Evolutionary conservation across 305 asterid species (phyloP), one percentile per base, ranked within the genome.

Genomic region (Vinca major): DNA sequence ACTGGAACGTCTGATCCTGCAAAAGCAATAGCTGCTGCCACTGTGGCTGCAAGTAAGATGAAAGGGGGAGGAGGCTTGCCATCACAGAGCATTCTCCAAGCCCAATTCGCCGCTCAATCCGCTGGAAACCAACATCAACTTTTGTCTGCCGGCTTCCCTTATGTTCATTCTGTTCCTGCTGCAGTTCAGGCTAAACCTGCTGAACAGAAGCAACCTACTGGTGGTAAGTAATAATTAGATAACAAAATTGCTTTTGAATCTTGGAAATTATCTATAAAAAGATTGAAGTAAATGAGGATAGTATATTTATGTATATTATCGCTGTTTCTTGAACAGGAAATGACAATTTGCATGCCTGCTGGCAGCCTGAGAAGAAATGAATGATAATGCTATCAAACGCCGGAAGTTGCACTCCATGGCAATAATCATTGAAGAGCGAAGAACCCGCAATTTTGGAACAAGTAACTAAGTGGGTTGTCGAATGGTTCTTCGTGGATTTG

Each of bases 281-380:
- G 21, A 58, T 16, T 48, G 52, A 67, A 65, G 67, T 21, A 74
- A 57, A 48, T 63, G 43, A 62, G 62, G 45, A 66, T 57, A 52
- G 67, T 70, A 54, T 61, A 80, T 82, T 86, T 78, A 74, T 73
- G 79, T 74, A 66, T 75, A 71, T 36, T 53, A 71, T 65, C 67
- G 65, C 51, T 36, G 71, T 83, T 80, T 80, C 66, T 79, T 90
- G 89, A 82, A 75, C 95, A 85, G 95, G 96, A 78, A 85, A 88
- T 80, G 97, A 86, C 70, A 88, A 85, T 86, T 82, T 88, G 83
- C 87, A 84, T 80, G 78, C 83, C 72, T 86, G 75, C 80, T 77
- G 98, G 97, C 94, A 90, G 92, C 90, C 94, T 86, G 96, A 92
- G 87, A 90, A 93, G 92, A 88, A 89, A 77, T 88, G 92, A 89